phyloP scores from a whole-genome alignment of 1,284 basidiomycete genomes.

The Vanrija pseudolonga region DNA sequence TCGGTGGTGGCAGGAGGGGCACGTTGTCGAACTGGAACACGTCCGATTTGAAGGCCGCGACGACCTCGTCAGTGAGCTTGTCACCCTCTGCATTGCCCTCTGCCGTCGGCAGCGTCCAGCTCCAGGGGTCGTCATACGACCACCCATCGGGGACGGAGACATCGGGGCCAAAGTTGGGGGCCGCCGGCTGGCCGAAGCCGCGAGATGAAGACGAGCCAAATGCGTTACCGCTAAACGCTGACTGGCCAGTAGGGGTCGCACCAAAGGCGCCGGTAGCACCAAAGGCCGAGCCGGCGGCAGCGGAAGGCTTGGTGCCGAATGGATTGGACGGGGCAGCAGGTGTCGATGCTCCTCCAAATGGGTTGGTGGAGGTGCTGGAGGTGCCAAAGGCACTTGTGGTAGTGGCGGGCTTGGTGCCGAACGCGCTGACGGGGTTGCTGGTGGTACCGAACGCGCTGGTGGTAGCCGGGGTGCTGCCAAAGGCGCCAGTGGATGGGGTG shows the following conservation, averaged over 20 bases:
- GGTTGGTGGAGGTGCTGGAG: slow-evolving; percentile 8
- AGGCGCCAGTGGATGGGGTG: slow-evolving; percentile 14
- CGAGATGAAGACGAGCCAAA: slow-evolving; percentile 10
- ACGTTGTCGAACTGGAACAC: slow-evolving; percentile 70
- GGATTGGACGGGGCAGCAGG: slow-evolving; percentile 54
- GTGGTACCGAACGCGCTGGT: slow-evolving; percentile 28
- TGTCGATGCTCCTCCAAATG: too few species aligned
- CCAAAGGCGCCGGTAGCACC: slow-evolving; percentile 14
- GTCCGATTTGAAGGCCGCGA: slow-evolving; percentile 60
- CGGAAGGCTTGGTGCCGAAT: slow-evolving; percentile 58
- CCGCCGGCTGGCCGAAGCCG: slow-evolving; percentile 1
- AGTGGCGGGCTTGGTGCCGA: slow-evolving; percentile 17
- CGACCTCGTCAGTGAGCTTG: slow-evolving; percentile 47
- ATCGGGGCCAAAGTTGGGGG: slow-evolving; percentile 14
- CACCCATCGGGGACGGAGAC: slow-evolving; percentile 50
- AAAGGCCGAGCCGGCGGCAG: slow-evolving; percentile 52
- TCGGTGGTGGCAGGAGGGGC: slow-evolving; percentile 71
- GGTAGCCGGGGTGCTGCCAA: slow-evolving; percentile 15
- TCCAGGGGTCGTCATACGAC: slow-evolving; percentile 45
- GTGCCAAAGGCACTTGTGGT: slow-evolving; percentile 28
- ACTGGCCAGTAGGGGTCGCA: not conserved
- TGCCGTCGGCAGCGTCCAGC: slow-evolving; percentile 18
- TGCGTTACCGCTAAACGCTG: not conserved
- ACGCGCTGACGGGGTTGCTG: slow-evolving; percentile 8
- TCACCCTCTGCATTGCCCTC: slow-evolving; percentile 1